Conservation (phyloP, 2,329 filamentous ascomycete species). For the Clonostachys solani region DNA sequence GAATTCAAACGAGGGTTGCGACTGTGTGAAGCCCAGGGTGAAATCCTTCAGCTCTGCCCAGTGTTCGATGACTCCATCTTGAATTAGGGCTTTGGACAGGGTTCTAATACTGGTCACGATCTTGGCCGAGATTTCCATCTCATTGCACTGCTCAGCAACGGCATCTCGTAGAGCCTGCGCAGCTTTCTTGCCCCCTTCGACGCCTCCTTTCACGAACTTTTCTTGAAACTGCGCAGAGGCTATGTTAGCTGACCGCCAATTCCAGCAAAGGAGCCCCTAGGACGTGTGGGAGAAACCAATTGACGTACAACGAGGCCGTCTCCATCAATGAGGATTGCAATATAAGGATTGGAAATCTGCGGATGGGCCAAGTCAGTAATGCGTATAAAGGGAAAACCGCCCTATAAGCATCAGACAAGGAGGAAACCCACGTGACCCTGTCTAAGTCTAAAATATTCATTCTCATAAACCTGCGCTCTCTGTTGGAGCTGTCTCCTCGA, state of each 20-base stretch:
- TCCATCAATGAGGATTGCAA: slow-evolving; percentile 58
- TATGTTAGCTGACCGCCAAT: not conserved
- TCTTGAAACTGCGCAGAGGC: slow-evolving; percentile 47
- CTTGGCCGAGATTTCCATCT: slow-evolving; percentile 51
- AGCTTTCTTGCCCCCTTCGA: slow-evolving; percentile 50
- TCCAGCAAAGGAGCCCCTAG: too few relatives aligned
- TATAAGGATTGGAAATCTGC: slow-evolving; percentile 53
- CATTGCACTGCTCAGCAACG: slow-evolving; percentile 40
- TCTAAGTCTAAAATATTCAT: not conserved
- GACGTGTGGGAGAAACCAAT: not conserved
- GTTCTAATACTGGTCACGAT: slow-evolving; percentile 50
- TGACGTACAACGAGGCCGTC: slow-evolving; percentile 52
- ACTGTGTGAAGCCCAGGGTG: slow-evolving; percentile 55
- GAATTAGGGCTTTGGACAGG: slow-evolving; percentile 43
- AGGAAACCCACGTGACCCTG: too few relatives aligned
- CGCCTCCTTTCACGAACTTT: slow-evolving; percentile 45
- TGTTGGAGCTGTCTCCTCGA: slow-evolving; percentile 46
- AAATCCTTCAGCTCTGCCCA: slow-evolving; percentile 50
- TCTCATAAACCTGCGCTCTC: slow-evolving; percentile 10
- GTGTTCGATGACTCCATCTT: slow-evolving; percentile 39
- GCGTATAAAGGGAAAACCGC: not conserved
- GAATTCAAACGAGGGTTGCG: slow-evolving; percentile 57
- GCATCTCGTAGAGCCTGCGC: slow-evolving; percentile 43
- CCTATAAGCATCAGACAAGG: not conserved
- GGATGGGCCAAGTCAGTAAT: not conserved